Evolutionary conservation across 768 basidiomycete species (phyloP).

Genomic region (Leccinum uliginosum): DNA sequence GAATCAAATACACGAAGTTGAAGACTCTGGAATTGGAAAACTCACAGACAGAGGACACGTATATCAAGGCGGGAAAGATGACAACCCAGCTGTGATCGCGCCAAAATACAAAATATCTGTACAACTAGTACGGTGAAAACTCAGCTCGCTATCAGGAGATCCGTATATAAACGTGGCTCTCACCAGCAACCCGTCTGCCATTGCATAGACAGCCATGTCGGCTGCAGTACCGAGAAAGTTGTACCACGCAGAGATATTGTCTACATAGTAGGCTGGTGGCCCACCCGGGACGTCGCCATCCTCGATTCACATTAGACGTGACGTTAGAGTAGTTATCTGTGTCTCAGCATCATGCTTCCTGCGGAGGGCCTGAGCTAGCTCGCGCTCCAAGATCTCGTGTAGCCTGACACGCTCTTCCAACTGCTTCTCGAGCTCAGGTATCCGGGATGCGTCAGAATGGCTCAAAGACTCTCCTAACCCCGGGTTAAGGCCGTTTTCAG

Average conservation of each 20-base stretch:
- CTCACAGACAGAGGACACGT: background rate
- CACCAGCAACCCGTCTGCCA: background rate
- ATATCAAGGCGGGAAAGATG: background rate
- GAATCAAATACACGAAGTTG: background rate
- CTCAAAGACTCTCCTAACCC: conserved; percentile 60
- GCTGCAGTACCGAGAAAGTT: background rate
- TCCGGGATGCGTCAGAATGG: conserved; percentile 33
- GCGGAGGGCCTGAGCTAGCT: conserved; percentile 60
- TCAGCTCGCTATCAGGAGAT: background rate
- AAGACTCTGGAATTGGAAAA: background rate
- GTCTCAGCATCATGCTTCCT: conserved; percentile 73
- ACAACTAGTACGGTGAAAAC: background rate
- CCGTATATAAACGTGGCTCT: background rate
- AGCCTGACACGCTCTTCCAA: conserved; percentile 68
- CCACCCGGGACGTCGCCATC: background rate
- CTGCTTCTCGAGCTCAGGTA: conserved; percentile 74
- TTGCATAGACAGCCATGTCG: background rate
- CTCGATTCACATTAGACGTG: conserved; percentile 24
- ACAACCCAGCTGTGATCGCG: background rate
- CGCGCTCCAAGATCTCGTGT: conserved; percentile 72
- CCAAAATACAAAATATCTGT: background rate
- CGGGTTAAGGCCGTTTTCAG: conserved; percentile 79
- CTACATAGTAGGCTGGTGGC: background rate
- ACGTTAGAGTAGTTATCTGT: conserved; percentile 58
- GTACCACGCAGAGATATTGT: background rate